Percentiles rank a stretch among this genome's conserved stretches.
Evolutionary conservation across 202 grass and related monocot genomes (phyloP).

Genomic region (Hordeum pubiflorum): DNA sequence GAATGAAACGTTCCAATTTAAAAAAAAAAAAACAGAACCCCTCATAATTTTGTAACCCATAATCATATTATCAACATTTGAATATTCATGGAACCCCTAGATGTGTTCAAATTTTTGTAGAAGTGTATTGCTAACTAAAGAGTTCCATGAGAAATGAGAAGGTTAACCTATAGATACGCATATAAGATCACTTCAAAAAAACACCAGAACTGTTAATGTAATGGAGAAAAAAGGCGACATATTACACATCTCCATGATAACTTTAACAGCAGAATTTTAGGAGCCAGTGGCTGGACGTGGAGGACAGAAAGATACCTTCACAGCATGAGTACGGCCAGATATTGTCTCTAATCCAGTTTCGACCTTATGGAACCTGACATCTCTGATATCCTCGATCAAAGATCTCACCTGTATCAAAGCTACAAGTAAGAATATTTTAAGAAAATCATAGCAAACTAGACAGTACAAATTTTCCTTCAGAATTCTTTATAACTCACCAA

Average conservation of each 20-base stretch:
- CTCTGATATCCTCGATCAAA: conserved; percentile 91
- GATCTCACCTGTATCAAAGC: conserved; percentile 63
- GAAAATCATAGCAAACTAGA: not conserved
- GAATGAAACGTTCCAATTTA: no score
- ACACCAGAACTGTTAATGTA: not conserved
- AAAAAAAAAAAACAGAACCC: not conserved
- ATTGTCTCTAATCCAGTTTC: conserved; percentile 84
- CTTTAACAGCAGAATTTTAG: not conserved
- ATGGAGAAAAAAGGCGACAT: not conserved
- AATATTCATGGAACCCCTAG: not conserved
- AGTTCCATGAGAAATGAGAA: not conserved
- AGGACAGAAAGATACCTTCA: conserved; percentile 48
- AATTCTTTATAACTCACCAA: conserved; percentile 48
- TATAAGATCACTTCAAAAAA: not conserved
- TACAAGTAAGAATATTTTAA: not conserved
- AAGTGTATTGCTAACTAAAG: not conserved
- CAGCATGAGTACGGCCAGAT: conserved; percentile 92
- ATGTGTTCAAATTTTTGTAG: not conserved
- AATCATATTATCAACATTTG: not conserved
- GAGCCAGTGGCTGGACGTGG: not conserved
- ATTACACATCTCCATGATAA: not conserved
- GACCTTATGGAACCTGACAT: conserved; percentile 98
- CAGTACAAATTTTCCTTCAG: conserved; percentile 1
- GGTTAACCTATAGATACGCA: not conserved
- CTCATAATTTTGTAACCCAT: not conserved